phyloP scores from a whole-genome alignment of 2,329 filamentous ascomycete species.

The Chaetothyriales sp. region DNA sequence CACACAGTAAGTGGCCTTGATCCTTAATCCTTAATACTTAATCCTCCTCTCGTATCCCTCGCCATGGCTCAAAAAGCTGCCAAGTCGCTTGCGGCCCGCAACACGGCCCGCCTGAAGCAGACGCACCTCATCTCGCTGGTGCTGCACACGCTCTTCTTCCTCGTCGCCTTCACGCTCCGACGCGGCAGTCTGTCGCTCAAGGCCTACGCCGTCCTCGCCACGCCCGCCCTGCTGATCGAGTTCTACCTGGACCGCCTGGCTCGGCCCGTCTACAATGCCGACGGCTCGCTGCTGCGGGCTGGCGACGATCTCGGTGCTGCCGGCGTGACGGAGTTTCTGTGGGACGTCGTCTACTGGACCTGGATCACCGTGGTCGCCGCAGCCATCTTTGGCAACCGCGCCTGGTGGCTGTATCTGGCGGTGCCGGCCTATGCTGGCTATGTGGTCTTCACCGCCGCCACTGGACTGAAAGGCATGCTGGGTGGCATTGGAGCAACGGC shows the following conservation, averaged over 20 bases:
- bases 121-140: constrained; percentile 62
- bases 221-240: constrained; percentile 64
- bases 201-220: constrained; percentile 56
- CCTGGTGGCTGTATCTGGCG: constrained; percentile 47
- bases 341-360: constrained; percentile 90
- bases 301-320: constrained; percentile 76
- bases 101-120: constrained; percentile 59
- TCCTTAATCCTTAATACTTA: too few relatives aligned
- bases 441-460: constrained; percentile 31
- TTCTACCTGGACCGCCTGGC: constrained; percentile 73
- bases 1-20: too few relatives aligned
- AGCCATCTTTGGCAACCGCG: constrained; percentile 66
- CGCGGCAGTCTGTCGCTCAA: constrained; percentile 42
- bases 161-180: constrained; percentile 51
- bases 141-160: constrained; percentile 60
- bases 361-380: constrained; percentile 64
- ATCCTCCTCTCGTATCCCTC: too few relatives aligned
- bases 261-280: constrained; percentile 56
- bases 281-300: constrained; percentile 53
- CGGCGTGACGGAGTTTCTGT: constrained; percentile 94
- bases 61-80: constrained; percentile 30
- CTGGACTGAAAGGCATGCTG: constrained; percentile 28
- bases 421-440: constrained; percentile 35
- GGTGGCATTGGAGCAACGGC: constrained; percentile 29
- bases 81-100: constrained; percentile 57